Evolutionary conservation across 108 stramenopile genomes (phyloP).

Genomic region (Cyclotella cryptica): DNA sequence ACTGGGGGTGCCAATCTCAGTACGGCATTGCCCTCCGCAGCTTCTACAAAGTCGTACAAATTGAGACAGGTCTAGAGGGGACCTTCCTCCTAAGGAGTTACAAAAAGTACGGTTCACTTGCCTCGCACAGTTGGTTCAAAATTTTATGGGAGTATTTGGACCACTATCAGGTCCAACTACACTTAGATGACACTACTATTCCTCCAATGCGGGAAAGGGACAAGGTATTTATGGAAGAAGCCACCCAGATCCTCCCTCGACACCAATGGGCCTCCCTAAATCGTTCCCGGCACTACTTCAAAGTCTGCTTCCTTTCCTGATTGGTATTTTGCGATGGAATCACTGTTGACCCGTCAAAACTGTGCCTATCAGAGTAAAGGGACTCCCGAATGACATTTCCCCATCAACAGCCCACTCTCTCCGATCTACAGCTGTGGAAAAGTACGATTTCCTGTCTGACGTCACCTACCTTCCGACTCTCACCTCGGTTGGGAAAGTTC

Average conservation of each 20-base stretch:
- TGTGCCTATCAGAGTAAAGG: no score
- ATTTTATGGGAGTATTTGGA: no score
- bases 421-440: no score
- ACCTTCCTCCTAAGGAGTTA: not conserved
- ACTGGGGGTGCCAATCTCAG: not conserved
- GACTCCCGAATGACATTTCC: no score
- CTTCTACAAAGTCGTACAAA: not conserved
- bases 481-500: no score
- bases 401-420: no score
- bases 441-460: no score
- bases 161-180: no score
- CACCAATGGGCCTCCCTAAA: not conserved
- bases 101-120: not conserved
- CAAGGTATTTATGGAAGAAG: no score
- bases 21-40: not conserved
- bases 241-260: not conserved
- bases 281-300: not conserved
- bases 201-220: not conserved
- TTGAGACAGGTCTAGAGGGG: conserved; percentile 13
- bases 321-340: not conserved
- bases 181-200: not conserved
- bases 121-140: no score
- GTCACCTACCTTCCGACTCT: no score
- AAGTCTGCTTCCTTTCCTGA: not conserved
- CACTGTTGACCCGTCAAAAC: no score